Percentiles rank a stretch among this genome's conserved stretches.
These are phyloP conservation scores for Cylindrodendrum hubeiense DNA, from an alignment of 2,329 filamentous ascomycete species.

Conservation along the genomic window DNA sequence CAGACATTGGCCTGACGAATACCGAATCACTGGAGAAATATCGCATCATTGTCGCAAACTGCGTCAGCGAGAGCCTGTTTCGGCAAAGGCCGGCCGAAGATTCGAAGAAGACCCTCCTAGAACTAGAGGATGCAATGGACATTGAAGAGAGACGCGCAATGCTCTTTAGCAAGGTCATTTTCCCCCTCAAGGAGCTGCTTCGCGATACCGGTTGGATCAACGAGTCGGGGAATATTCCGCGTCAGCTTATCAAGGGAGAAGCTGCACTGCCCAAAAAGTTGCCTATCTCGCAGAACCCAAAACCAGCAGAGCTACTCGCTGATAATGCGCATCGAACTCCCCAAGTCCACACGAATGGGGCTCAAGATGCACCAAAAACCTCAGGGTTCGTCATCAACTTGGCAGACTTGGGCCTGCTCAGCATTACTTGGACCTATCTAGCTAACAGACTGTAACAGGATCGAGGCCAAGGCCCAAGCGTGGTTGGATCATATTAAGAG, in stretches of 20 bases:
- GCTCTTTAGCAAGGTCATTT: neutral
- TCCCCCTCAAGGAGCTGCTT: constrained; percentile 1
- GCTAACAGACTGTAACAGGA: neutral
- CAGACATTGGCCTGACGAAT: neutral
- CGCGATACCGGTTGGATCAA: constrained; percentile 10
- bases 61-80: constrained; percentile 1
- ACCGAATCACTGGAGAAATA: neutral
- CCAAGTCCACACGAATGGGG: neutral
- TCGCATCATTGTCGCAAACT: constrained; percentile 7
- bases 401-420: neutral
- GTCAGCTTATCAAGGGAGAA: neutral
- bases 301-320: neutral
- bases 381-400: neutral
- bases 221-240: constrained; percentile 9
- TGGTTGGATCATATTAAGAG: constrained; percentile 1
- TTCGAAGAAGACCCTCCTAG: neutral
- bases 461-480: neutral
- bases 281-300: neutral
- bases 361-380: neutral
- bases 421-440: too few relatives aligned
- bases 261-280: neutral
- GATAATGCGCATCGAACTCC: neutral
- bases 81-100: neutral
- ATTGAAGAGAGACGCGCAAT: constrained; percentile 13
- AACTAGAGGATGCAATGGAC: constrained; percentile 1